Evolutionary conservation across 495 filamentous ascomycete genomes (phyloP).

Genomic region (Elasticomyces elasticus): DNA sequence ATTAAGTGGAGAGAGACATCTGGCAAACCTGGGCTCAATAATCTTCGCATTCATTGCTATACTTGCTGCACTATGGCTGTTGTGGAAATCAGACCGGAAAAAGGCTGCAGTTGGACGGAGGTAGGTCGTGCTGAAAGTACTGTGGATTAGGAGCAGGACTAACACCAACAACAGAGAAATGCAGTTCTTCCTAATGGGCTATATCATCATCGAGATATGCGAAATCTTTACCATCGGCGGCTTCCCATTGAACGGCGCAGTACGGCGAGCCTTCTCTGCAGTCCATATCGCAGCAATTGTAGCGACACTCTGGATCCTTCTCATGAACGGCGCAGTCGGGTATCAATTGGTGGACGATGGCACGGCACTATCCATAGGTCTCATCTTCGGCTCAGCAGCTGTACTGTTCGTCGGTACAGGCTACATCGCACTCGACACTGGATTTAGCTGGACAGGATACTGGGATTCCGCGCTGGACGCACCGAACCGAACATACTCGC

Average conservation of each 20-base stretch:
- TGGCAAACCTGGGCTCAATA: conserved; percentile 94
- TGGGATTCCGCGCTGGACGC: conserved; percentile 43
- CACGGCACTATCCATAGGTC: conserved; percentile 67
- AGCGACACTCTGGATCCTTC: conserved; percentile 79
- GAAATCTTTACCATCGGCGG: conserved; percentile 93
- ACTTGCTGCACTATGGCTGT: conserved; percentile 48
- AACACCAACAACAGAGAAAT: conserved; percentile 59
- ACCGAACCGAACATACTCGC: conserved; percentile 59
- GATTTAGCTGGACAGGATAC: conserved; percentile 70
- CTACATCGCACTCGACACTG: conserved; percentile 93
- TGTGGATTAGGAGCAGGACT: conserved; percentile 2
- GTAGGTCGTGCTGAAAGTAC: conserved; percentile 37
- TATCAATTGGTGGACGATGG: conserved; percentile 93
- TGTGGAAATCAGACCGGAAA: conserved; percentile 82
- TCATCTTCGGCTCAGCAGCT: conserved; percentile 59
- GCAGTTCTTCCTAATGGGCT: conserved; percentile 82
- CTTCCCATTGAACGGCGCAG: conserved; percentile 60
- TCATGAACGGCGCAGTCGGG: conserved; percentile 86
- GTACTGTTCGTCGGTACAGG: conserved; percentile 80
- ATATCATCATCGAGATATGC: conserved; percentile 81
- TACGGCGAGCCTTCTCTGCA: conserved; percentile 73
- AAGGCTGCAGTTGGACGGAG: conserved; percentile 88
- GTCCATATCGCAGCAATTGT: conserved; percentile 83
- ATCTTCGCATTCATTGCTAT: conserved; percentile 72
- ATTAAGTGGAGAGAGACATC: conserved; percentile 45